Evolutionary conservation across 257 asterid genomes (phyloP).

Genomic region (Mitragyna speciosa): DNA sequence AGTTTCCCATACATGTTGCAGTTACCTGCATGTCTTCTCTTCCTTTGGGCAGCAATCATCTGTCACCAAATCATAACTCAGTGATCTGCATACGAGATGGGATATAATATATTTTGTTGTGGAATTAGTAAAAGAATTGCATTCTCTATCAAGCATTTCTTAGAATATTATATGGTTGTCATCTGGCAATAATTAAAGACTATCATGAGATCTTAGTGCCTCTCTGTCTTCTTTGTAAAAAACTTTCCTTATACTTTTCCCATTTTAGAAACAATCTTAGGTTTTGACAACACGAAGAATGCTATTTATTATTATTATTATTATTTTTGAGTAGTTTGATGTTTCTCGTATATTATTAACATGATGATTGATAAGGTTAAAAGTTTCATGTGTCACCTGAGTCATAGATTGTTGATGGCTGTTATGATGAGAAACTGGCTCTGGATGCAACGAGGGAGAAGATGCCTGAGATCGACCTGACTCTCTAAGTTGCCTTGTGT

Average conservation of each 20-base stretch:
- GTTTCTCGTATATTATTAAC: neutral
- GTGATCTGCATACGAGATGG: neutral
- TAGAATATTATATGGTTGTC: neutral
- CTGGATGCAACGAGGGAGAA: conserved; percentile 8
- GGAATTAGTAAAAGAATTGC: neutral
- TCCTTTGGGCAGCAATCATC: conserved; percentile 25
- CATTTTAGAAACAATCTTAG: neutral
- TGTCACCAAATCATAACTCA: conserved; percentile 14
- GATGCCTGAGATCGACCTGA: conserved; percentile 25
- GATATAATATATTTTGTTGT: neutral
- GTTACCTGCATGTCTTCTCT: conserved; percentile 18
- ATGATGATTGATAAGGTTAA: neutral
- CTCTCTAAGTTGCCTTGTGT: conserved; percentile 45
- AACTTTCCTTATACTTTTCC: neutral
- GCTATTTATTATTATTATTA: too few species aligned
- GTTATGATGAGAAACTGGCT: conserved; percentile 3
- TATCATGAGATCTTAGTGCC: neutral
- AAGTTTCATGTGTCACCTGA: conserved; percentile 10
- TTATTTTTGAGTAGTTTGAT: neutral
- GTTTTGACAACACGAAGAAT: neutral
- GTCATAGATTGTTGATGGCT: conserved; percentile 4
- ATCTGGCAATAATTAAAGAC: neutral
- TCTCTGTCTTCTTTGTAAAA: neutral
- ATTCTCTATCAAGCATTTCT: neutral
- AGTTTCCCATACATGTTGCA: conserved; percentile 44